phyloP scores from a whole-genome alignment of 768 basidiomycete genomes.

The Termitomyces heimii region DNA sequence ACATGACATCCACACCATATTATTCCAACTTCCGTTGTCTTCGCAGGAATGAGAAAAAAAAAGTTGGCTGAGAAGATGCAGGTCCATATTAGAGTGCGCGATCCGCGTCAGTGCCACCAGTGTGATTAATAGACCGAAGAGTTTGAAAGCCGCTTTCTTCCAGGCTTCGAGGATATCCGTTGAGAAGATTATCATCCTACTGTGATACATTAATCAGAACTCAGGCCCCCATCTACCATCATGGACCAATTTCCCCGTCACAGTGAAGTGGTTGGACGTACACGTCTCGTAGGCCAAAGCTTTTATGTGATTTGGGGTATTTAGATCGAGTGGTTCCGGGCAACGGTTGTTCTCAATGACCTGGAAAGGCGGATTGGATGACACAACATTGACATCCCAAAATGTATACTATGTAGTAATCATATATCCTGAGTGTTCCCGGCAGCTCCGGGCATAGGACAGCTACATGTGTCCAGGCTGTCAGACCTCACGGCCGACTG shows the following conservation, averaged over 20 bases:
- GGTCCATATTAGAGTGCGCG: not conserved
- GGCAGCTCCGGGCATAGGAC: not conserved
- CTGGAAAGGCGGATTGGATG: slow-evolving; percentile 4
- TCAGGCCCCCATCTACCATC: not conserved
- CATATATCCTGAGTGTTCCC: not conserved
- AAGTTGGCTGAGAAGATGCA: not conserved
- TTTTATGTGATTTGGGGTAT: not conserved
- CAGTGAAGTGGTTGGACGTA: not conserved
- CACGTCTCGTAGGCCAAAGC: not conserved
- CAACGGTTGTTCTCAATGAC: not conserved
- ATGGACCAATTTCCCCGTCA: not conserved
- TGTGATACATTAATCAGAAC: not conserved
- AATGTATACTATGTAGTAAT: not conserved
- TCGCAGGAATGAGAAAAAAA: not conserved
- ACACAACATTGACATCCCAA: not conserved
- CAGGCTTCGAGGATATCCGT: not conserved
- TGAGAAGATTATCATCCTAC: not conserved
- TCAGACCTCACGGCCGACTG: slow-evolving; percentile 3
- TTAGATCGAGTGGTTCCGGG: not conserved
- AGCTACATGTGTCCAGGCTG: not conserved
- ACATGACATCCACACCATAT: not conserved
- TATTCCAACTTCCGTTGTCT: slow-evolving; percentile 1
- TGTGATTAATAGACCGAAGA: not conserved
- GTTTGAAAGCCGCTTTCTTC: not conserved
- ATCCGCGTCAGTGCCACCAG: slow-evolving; percentile 3